Base-by-base conservation (phyloP, 2,329 filamentous ascomycete species). In the Aureobasidium namibiae region DNA sequence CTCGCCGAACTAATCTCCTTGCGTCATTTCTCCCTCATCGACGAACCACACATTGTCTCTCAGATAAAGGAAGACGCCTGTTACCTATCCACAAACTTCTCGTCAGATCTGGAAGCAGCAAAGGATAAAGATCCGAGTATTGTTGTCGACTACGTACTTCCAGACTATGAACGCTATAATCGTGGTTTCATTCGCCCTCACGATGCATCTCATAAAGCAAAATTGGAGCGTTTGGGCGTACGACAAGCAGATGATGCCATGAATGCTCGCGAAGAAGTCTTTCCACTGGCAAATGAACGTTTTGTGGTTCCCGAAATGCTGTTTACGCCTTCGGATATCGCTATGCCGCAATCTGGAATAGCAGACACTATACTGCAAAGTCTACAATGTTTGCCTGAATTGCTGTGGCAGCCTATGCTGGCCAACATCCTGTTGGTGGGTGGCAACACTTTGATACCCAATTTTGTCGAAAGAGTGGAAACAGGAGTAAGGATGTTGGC, bases 21-120 rank as follows among this genome's bases (percentile, higher is more conserved):
- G 14, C 87, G 94, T 7, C 91, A 96, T 68, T 96, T 95, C 73
- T 92, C 96, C 70, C 92, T 99, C 84, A 85, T 94, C 63, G 92
- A 95, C 71, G 94, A 99, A 67, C 87, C 89, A 0, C 87, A 95
- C 71, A 87, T 97, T 53, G 90, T 96, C 70, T 96, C 96, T 67
- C 89, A 96, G 72, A 92, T 97, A 73, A 99, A 99, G 70, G 94
- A 99, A 70, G 81, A 87, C 4, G 85, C 88, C 0, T 95, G 90
- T 69, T 97, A 88, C 66, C 85, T 96, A 11, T 88, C 88, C 2
- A 76, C 82, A 1, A 84, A 95, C 42, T 96, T 97, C 72, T 77
- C 79, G 26, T 68, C 72, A 7, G 90, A 96, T 65, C 81, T 99
- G 36, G 92, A 97, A 63, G 81, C 80, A 63, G 87, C 86, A 0